Conservation (phyloP, 768 basidiomycete genomes). For the Podaxis sp. region DNA sequence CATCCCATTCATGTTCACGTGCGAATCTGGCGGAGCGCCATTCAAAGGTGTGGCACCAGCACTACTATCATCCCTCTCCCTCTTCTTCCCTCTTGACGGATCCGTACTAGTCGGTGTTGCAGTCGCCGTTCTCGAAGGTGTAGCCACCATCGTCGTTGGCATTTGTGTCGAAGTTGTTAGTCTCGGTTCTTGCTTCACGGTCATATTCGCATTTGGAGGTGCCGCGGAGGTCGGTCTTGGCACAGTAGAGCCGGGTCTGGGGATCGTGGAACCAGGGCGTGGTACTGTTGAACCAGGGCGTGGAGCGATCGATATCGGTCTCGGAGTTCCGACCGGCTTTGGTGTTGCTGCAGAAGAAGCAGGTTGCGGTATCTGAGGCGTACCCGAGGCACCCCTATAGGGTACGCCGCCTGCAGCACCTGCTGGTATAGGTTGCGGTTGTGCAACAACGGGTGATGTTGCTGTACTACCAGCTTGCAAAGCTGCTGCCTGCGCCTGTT, state of each 20-base stretch:
- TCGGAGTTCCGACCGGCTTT: constrained; percentile 34
- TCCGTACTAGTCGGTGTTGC: constrained; percentile 31
- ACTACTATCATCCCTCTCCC: constrained; percentile 36
- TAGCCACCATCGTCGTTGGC: constrained; percentile 16
- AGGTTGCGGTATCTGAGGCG: constrained; percentile 19
- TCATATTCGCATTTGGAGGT: constrained; percentile 5
- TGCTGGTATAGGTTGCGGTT: constrained; percentile 14
- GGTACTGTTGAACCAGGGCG: constrained; percentile 25
- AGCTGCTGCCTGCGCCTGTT: constrained; percentile 22
- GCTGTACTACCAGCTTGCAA: constrained; percentile 10
- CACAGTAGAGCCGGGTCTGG: constrained; percentile 23
- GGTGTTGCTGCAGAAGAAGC: constrained; percentile 24
- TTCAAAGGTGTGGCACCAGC: constrained; percentile 16
- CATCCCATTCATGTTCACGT: constrained; percentile 27
- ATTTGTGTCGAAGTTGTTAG: constrained; percentile 23
- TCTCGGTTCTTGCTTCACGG: constrained; percentile 3
- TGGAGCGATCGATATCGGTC: constrained; percentile 28
- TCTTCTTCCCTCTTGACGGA: constrained; percentile 37
- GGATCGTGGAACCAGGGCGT: constrained; percentile 21
- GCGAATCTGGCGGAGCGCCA: constrained; percentile 11
- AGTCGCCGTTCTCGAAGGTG: constrained; percentile 10
- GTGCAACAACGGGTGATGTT: constrained; percentile 14
- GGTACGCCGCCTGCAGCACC: neutral
- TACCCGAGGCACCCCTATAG: constrained; percentile 15
- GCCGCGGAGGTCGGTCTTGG: constrained; percentile 28